Evolutionary conservation across 805 yeast genomes (phyloP), one percentile per base, ranked within the genome.

Genomic region (Yamadazyma sp.): DNA sequence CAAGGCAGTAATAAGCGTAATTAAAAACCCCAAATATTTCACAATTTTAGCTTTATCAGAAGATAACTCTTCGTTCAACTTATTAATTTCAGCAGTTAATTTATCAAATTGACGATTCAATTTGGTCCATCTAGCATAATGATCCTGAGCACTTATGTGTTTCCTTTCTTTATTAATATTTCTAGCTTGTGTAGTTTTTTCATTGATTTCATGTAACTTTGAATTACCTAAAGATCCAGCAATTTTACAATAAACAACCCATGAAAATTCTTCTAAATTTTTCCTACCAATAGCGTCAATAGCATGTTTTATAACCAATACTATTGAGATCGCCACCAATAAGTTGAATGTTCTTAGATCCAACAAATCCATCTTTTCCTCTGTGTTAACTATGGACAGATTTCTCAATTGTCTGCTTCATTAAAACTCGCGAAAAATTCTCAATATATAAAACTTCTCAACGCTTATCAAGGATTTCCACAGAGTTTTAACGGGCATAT

Each of bases 61-160:
- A 4, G 64, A 50, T 10, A 82, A 50, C 8, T 56, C 49, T 27
- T 58, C 53, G 33, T 68, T 71, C 30, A 75, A 45, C 7, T 47
- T 38, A 12, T 68, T 72, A 27, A 82, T 62, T 40, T 83, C 78
- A 11, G 58, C 65, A 28, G 70, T 67, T 32, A 85, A 51, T 40
- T 73, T 70, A 45, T 82, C 88, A 39, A 72, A 62, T 47, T 71
- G 74, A 31, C 98, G 74, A 51, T 87, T 89, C 43, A 89, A 69
- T 56, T 87, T 87, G 1, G 97, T 94, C 98, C 98, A 93, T 51
- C 76, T 81, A 19, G 97, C 96, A 57, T 91, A 93, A 50, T 93
- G 80, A 55, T 93, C 97, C 58, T 91, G 96, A 1, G 97, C 91
- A 36, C 86, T 76, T 7, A 88, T 75, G 2, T 69, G 43, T 20